Conservation (phyloP, 179 eudicot genomes). For the Dionaea muscipula region DNA sequence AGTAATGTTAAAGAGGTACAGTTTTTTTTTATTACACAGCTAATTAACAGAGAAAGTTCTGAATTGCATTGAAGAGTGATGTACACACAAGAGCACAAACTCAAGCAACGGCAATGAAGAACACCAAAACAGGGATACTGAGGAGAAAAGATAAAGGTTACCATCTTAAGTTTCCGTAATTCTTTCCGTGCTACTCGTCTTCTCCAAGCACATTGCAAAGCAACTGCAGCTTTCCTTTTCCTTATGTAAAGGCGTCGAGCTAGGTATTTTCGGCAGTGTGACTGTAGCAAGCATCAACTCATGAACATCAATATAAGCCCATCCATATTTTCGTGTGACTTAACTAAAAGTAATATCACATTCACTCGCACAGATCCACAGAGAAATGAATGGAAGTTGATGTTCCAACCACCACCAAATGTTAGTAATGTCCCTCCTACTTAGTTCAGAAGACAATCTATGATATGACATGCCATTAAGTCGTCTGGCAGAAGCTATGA, state of each 20-base stretch:
- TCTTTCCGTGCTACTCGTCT: slow-evolving; percentile 48
- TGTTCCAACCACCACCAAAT: too few relatives aligned
- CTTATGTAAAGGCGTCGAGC: slow-evolving; percentile 21
- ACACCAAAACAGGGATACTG: neutral
- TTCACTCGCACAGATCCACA: too few relatives aligned
- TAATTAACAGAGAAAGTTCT: too few relatives aligned
- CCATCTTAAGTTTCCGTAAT: slow-evolving; percentile 57
- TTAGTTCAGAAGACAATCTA: too few relatives aligned
- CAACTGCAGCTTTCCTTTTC: slow-evolving; percentile 53
- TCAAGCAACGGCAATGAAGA: neutral
- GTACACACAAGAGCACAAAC: neutral
- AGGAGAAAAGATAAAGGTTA: slow-evolving; percentile 11
- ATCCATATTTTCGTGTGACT: neutral
- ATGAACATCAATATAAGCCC: slow-evolving; percentile 1
- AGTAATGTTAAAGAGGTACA: too few relatives aligned
- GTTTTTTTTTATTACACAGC: too few relatives aligned
- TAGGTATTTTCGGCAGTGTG: slow-evolving; percentile 42
- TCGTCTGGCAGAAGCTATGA: too few relatives aligned
- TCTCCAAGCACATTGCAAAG: slow-evolving; percentile 62
- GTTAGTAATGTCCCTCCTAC: too few relatives aligned
- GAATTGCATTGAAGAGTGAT: too few relatives aligned
- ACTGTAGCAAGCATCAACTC: slow-evolving; percentile 25
- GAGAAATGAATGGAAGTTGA: too few relatives aligned
- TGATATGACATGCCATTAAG: too few relatives aligned
- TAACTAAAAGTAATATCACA: too few relatives aligned